phyloP scores from a whole-genome alignment of 1,284 basidiomycete genomes.

The Tranzscheliella williamsii region DNA sequence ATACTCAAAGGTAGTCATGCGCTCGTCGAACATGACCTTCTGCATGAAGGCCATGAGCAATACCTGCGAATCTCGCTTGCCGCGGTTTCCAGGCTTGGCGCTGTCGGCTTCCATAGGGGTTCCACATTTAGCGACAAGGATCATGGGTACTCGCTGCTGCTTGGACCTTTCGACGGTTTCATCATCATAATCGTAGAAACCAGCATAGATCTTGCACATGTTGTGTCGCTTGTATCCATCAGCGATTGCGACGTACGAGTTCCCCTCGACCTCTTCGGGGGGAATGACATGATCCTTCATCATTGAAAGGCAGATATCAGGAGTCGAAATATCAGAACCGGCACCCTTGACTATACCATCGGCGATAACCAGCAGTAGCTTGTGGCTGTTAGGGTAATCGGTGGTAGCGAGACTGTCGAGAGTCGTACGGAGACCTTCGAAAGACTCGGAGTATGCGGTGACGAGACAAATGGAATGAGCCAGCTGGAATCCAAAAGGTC shows the following conservation, averaged over 20 bases:
- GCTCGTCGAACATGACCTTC: slow-evolving; percentile 65
- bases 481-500: slow-evolving; percentile 94
- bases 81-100: slow-evolving; percentile 94
- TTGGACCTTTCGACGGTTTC: slow-evolving; percentile 87
- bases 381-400: slow-evolving; percentile 98
- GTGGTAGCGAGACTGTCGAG: slow-evolving; percentile 96
- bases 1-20: slow-evolving; percentile 64
- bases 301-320: slow-evolving; percentile 93
- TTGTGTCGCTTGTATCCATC: slow-evolving; percentile 99
- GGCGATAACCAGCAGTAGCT: slow-evolving; percentile 90
- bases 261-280: slow-evolving; percentile 82
- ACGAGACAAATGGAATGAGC: slow-evolving; percentile 93
- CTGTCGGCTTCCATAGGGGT: slow-evolving; percentile 79
- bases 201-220: slow-evolving; percentile 98
- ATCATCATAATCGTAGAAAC: slow-evolving; percentile 95
- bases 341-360: slow-evolving; percentile 96
- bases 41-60: slow-evolving; percentile 64
- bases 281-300: slow-evolving; percentile 94
- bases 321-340: slow-evolving; percentile 63
- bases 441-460: slow-evolving; percentile 96
- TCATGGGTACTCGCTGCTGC: slow-evolving; percentile 93
- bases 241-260: slow-evolving; percentile 97
- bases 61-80: slow-evolving; percentile 97
- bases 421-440: slow-evolving; percentile 94
- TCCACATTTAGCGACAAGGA: slow-evolving; percentile 81